Evolutionary conservation across 306 rosid genomes (phyloP), one percentile per base, ranked within the genome.

Genomic region (Acmispon strigosus): DNA sequence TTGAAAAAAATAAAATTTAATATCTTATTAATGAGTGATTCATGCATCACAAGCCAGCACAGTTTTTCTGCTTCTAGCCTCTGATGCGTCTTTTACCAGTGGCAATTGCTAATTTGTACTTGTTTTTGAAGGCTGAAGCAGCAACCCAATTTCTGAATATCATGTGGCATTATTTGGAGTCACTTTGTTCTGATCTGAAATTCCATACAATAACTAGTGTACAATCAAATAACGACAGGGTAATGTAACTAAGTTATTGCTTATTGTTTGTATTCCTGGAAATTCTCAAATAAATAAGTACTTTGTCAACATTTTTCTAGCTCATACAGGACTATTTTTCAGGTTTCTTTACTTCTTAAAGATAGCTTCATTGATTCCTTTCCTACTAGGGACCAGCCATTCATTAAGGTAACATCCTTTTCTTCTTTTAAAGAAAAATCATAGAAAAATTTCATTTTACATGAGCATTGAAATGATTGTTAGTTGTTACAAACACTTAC

Each of bases 291-390:
- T 41, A 14, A 50, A 61, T 19, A 19, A n/a, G 24, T 64, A 24
- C 17, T 68, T 62, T 58, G 43, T 51, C 73, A 41, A 7, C 13
- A 10, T 71, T 79, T 75, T 70, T 43, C 45, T 61, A 52, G 34
- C 71, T 69, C 76, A 69, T 16, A 58, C 69, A 50, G 27, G 53
- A 43, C 70, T 29, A 16, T 6, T 66, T 81, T 85, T 76, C 91
- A 94, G 99, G 97, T 94, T 84, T 94, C 96, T 68, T 80, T 94
- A 78, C 99, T 94, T 82, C 92, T 94, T 56, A 94, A 91, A 79
- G 99, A 94, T 55, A 94, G 91, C 83, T 94, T 87, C 81, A 84
- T 94, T 41, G 95, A 86, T 78, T 94, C 99, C 61, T 94, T 89
- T 87, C 81, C 96, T 70, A 60, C 11, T 64, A 83, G 81, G 84